A percentile compares a stretch with the other conserved stretches of the same genome.
phyloP scores from a whole-genome alignment of 2,329 filamentous ascomycete genomes.

The Lecanicillium sp. region DNA sequence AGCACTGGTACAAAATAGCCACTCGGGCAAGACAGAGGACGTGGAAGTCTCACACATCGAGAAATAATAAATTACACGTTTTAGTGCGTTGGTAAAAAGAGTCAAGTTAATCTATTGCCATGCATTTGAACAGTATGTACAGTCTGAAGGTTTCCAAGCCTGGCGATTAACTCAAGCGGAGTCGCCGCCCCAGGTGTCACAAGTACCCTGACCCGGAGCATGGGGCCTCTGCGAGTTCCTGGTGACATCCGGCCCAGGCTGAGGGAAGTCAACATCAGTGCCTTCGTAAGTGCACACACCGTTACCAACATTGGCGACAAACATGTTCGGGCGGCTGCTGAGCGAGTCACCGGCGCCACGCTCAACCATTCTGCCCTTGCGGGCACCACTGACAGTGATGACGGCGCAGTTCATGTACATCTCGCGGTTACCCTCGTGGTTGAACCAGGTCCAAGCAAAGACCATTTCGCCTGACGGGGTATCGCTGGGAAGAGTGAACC shows the following conservation, averaged over 20 bases:
- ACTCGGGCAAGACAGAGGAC: no score
- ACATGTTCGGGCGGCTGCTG: constrained; percentile 51
- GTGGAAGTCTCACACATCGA: no score
- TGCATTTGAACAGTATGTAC: no score
- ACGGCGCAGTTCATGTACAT: constrained; percentile 66
- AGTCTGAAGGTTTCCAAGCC: no score
- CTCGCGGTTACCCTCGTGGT: constrained; percentile 55
- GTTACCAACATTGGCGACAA: constrained; percentile 56
- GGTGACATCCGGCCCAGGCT: constrained; percentile 48
- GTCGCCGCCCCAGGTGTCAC: constrained; percentile 5
- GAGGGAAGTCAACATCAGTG: constrained; percentile 52
- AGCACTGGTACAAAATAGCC: no score
- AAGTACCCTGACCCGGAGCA: constrained; percentile 5
- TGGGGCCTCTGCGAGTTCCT: constrained; percentile 12
- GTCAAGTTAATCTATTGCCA: no score
- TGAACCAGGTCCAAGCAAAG: constrained; percentile 58
- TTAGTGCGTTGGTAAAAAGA: no score
- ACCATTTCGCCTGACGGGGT: constrained; percentile 43
- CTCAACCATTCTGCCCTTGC: neutral
- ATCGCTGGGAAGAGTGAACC: constrained; percentile 46
- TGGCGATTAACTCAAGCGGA: neutral
- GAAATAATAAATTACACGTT: no score
- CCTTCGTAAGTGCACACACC: constrained; percentile 48
- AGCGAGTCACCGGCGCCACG: constrained; percentile 25
- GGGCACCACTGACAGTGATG: constrained; percentile 36